Percentiles rank a stretch among this genome's conserved stretches.
Conservation (phyloP, 2,329 filamentous ascomycete species). For the Alternaria rosae region DNA sequence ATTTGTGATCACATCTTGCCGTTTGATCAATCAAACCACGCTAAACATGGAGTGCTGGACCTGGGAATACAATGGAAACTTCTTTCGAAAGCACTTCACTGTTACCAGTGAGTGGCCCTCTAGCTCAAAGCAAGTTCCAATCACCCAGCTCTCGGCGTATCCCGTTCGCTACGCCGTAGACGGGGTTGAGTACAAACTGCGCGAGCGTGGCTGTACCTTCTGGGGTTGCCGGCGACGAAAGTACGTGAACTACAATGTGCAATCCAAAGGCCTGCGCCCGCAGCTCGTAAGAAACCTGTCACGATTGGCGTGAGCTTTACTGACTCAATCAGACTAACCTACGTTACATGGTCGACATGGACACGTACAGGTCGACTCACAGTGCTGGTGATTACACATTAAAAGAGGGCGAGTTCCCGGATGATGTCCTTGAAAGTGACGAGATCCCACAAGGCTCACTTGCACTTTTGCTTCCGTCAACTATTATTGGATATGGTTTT, state of each 20-base stretch:
- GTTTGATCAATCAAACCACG: rapidly evolving
- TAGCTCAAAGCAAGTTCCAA: neutral
- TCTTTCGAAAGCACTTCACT: neutral
- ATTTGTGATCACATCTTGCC: neutral
- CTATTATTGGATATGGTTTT: neutral
- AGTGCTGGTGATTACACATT: neutral
- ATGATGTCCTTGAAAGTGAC: neutral
- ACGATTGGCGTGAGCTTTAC: rapidly evolving
- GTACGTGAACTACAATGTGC: neutral
- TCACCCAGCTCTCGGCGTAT: too few species aligned
- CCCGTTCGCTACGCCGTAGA: too few species aligned
- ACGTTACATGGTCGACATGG: neutral
- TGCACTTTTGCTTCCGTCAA: rapidly evolving
- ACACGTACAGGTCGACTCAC: neutral
- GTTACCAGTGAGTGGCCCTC: neutral
- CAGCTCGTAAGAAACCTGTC: neutral
- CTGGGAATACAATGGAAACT: neutral
- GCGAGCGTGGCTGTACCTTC: neutral
- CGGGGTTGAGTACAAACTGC: too few species aligned
- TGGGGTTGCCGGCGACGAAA: neutral
- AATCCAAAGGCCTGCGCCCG: rapidly evolving
- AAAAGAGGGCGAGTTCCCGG: neutral
- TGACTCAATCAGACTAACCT: neutral
- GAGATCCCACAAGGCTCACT: neutral
- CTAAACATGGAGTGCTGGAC: neutral